A percentile compares a stretch with the other conserved stretches of the same genome.
Evolutionary conservation across 441 rosid species (phyloP).

Genomic region (Flueggea neowawraea): DNA sequence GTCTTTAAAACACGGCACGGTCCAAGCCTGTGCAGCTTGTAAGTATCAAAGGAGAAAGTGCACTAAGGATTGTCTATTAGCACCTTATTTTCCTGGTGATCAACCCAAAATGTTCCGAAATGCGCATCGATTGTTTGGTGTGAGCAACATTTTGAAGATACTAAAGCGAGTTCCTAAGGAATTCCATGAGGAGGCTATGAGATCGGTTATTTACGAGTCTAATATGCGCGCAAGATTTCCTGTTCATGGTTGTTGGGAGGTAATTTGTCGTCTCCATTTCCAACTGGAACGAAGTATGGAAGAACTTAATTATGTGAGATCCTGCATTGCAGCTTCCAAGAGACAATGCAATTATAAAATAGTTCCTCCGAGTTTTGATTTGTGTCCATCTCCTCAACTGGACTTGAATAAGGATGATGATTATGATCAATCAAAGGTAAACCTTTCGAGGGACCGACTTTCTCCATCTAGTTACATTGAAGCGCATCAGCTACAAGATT

Average conservation of each 20-base stretch:
- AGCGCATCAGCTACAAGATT: too few species aligned
- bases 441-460: too few species aligned
- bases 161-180: slow-evolving; percentile 22
- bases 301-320: slow-evolving; percentile 37
- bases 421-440: too few species aligned
- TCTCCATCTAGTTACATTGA: too few species aligned
- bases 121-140: slow-evolving; percentile 4
- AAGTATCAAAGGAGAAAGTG: slow-evolving; percentile 4
- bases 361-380: too few species aligned
- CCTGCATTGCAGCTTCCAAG: too few species aligned
- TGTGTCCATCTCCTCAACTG: too few species aligned
- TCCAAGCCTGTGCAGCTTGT: slow-evolving; percentile 4
- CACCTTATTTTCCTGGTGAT: slow-evolving; percentile 3
- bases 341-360: too few species aligned
- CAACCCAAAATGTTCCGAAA: slow-evolving; percentile 1
- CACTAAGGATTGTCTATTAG: not conserved
- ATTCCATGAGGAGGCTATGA: slow-evolving; percentile 52
- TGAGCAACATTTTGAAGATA: slow-evolving; percentile 30
- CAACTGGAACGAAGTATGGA: slow-evolving; percentile 34
- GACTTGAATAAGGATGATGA: too few species aligned
- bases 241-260: slow-evolving; percentile 54
- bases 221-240: slow-evolving; percentile 53
- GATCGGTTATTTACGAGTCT: slow-evolving; percentile 57
- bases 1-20: slow-evolving; percentile 5
- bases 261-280: slow-evolving; percentile 31